Percentiles rank a stretch among this genome's conserved stretches.
phyloP scores from a whole-genome alignment of 2,329 filamentous ascomycete species.

The Scedosporium boydii region DNA sequence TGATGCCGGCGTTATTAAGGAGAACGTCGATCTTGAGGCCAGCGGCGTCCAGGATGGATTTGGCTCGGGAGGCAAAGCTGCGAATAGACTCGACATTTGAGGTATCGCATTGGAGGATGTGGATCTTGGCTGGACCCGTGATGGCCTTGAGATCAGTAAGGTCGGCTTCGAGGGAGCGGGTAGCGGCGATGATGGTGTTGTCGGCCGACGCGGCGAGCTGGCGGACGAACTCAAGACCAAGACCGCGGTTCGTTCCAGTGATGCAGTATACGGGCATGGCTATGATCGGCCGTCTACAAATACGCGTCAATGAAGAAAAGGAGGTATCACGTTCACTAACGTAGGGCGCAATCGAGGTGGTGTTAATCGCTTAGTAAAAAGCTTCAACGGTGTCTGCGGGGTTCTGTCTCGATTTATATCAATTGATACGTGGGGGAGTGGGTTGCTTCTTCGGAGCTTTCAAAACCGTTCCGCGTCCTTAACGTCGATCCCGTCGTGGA shows the following conservation, averaged over 20 bases:
- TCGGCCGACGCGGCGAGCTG: slow-evolving; percentile 18
- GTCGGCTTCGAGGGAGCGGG: background rate
- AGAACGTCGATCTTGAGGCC: slow-evolving; percentile 17
- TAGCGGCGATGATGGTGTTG: slow-evolving; percentile 25
- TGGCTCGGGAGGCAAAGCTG: background rate
- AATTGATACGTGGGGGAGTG: background rate
- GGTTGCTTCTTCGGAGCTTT: background rate
- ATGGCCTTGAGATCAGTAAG: slow-evolving; percentile 6
- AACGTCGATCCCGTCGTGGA: background rate
- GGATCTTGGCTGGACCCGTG: background rate
- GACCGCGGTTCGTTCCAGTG: slow-evolving; percentile 21
- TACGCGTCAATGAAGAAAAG: too few species aligned
- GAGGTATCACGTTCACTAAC: too few species aligned
- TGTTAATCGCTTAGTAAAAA: too few species aligned
- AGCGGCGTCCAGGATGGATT: background rate
- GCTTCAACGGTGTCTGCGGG: background rate
- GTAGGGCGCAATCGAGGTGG: too few species aligned
- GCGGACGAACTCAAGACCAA: slow-evolving; percentile 19
- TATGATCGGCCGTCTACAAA: background rate
- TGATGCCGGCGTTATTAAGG: slow-evolving; percentile 27
- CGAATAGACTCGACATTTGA: slow-evolving; percentile 6
- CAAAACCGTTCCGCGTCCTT: background rate
- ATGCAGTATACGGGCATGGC: slow-evolving; percentile 22
- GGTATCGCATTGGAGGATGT: slow-evolving; percentile 10
- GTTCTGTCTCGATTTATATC: background rate